phyloP scores from a whole-genome alignment of 2,329 filamentous ascomycete genomes.

The Pseudonectria foliicola region DNA sequence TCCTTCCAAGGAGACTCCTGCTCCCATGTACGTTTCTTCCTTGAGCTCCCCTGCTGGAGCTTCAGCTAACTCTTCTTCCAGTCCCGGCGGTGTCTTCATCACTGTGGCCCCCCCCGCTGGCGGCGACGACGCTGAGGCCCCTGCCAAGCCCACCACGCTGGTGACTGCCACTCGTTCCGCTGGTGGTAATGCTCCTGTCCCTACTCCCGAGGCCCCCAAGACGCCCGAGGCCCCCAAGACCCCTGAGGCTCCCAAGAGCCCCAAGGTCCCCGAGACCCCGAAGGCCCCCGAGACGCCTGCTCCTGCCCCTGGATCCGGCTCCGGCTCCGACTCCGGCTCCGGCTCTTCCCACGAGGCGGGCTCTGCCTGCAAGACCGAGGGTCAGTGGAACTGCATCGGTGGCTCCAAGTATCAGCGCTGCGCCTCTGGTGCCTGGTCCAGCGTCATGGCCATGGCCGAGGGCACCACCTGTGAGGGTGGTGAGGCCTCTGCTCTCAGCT shows the following conservation, averaged over 20 bases:
- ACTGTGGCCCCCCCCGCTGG: constrained; percentile 23
- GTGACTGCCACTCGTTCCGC: constrained; percentile 6
- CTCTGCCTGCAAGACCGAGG: constrained; percentile 44
- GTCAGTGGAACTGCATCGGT: constrained; percentile 51
- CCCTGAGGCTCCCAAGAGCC: constrained; percentile 4
- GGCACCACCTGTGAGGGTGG: constrained; percentile 44
- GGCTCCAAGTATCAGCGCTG: constrained; percentile 55
- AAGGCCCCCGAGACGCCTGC: constrained; percentile 7
- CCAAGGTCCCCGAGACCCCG: constrained; percentile 3
- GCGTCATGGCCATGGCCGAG: constrained; percentile 39
- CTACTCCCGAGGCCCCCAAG: not conserved
- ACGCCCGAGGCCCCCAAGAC: constrained; percentile 8
- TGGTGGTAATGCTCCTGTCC: constrained; percentile 1
- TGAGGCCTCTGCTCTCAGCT: constrained; percentile 18
- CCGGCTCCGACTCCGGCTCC: constrained; percentile 15
- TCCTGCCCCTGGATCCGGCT: constrained; percentile 14
- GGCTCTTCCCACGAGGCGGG: constrained; percentile 28
- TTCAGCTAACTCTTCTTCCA: constrained; percentile 16
- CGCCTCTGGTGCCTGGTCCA: constrained; percentile 50
- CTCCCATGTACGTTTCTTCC: constrained; percentile 20
- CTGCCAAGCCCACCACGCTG: constrained; percentile 9
- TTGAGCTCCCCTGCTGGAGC: constrained; percentile 2
- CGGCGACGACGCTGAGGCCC: constrained; percentile 13
- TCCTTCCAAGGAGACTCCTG: constrained; percentile 11
- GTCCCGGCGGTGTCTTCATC: constrained; percentile 38